Evolutionary conservation across 2,329 filamentous ascomycete species (phyloP), one percentile per base, ranked within the genome.

Genomic region (Phialophora macrospora): DNA sequence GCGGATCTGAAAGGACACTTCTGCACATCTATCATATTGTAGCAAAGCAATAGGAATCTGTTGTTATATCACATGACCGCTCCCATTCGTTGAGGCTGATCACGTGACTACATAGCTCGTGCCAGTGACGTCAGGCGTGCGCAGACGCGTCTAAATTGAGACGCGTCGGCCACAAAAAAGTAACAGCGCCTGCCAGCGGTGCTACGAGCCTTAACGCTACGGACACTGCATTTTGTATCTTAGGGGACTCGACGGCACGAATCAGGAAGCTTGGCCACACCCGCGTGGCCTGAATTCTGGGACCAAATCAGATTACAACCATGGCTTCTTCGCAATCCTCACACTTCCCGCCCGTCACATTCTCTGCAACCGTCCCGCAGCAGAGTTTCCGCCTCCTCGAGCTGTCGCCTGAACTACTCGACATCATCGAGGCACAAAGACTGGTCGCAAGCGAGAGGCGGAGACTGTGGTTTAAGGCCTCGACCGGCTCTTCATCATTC

Each of bases 351-450:
- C 74, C 74, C 57, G 75, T 81, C 49, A 73, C 76, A 5, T 79
- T 82, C 70, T 80, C 78, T 20, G 74, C 80, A 55, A 76, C 73
- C 4, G 67, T 71, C n/a, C 76, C 76, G 4, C 81, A 86, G 69
- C 80, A 86, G 70, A 80, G 80, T 24, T 84, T 88, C 73, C 82
- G 84, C 46, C 78, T 89, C 34, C 79, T 89, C 22, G 87, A 89
- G 76, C 80, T 89, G 20, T 83, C 87, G 12, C 76, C 84, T 2
- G 84, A 87, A 38, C 72, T 89, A 41, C 80, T 86, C 12, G 80
- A 83, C 41, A 74, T 86, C 51, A 73, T 89, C 38, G 64, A 68
- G 48, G 78, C 82, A 22, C 80, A 81, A 8, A 77, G 81, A n/a
- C 76, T 81, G 64, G 74, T 77, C 46, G 76, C 77, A 44, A 73